Conservation (phyloP, 2,329 filamentous ascomycete genomes). For the Aspergillus spinulosporus region DNA sequence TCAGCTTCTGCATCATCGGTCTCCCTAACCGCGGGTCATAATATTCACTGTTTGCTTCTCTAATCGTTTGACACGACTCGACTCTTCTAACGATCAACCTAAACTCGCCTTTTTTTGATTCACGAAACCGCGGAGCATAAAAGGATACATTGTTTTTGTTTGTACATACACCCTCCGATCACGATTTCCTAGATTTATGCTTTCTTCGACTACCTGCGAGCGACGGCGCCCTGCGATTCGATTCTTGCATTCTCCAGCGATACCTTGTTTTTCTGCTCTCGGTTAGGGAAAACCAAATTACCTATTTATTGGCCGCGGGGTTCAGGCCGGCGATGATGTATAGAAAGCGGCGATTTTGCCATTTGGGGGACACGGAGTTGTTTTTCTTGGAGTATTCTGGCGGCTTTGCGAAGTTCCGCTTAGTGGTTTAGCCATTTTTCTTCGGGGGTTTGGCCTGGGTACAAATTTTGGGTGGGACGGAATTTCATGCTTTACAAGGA, state of each 20-base stretch:
- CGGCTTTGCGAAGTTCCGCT: constrained; percentile 34
- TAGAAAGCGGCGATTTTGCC: constrained; percentile 42
- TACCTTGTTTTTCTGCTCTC: constrained; percentile 39
- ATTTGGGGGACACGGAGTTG: constrained; percentile 39
- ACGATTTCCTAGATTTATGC: constrained; percentile 40
- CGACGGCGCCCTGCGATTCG: constrained; percentile 44
- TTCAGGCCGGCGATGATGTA: constrained; percentile 40
- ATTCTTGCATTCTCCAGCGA: constrained; percentile 40
- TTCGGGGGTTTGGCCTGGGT: constrained; percentile 30
- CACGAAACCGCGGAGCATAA: constrained; percentile 28
- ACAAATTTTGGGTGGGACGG: constrained; percentile 35
- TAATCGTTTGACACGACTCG: constrained; percentile 32
- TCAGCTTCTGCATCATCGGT: constrained; percentile 40
- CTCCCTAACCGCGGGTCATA: constrained; percentile 39
- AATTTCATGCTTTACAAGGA: constrained; percentile 36
- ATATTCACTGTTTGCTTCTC: constrained; percentile 33
- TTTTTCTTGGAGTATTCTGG: constrained; percentile 32
- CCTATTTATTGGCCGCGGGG: constrained; percentile 28
- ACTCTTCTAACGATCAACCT: constrained; percentile 29
- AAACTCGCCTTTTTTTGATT: constrained; percentile 26
- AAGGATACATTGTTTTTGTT: constrained; percentile 33
- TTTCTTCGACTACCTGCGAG: constrained; percentile 39
- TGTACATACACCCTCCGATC: constrained; percentile 41
- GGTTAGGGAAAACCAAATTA: constrained; percentile 38
- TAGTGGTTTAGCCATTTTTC: constrained; percentile 31